These are phyloP conservation scores for Cinchona pubescens DNA, from an alignment of 257 asterid species.

Conservation along the genomic window DNA sequence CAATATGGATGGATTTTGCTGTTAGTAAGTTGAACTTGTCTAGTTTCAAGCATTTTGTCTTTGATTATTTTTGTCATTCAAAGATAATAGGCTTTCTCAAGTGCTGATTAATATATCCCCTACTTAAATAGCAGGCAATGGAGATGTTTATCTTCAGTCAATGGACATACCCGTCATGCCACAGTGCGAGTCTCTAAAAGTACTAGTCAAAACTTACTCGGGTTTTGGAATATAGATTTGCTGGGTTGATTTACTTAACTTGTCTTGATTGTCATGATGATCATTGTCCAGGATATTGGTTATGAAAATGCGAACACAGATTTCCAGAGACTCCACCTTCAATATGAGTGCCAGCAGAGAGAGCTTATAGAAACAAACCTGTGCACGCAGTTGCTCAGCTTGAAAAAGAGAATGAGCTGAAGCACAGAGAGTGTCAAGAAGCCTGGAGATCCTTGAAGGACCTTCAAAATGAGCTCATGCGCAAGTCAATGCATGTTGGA, in stretches of 20 bases:
- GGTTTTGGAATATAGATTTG: not conserved
- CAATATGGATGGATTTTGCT: constrained; percentile 40
- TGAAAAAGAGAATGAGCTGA: constrained; percentile 53
- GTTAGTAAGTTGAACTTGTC: constrained; percentile 42
- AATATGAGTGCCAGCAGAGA: constrained; percentile 43
- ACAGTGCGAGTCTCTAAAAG: no score
- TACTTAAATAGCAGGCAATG: constrained; percentile 35
- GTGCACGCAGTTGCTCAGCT: constrained; percentile 56
- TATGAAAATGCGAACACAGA: constrained; percentile 37
- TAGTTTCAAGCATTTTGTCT: constrained; percentile 8
- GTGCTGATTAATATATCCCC: constrained; percentile 21
- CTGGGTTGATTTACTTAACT: not conserved
- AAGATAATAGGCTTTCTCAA: constrained; percentile 6
- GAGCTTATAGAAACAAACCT: constrained; percentile 63
- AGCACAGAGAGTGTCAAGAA: constrained; percentile 72
- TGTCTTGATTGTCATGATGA: constrained; percentile 8
- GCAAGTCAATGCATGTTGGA: constrained; percentile 99
- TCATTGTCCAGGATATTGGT: constrained; percentile 34
- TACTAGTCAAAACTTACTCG: constrained; percentile 25
- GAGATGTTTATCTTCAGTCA: constrained; percentile 39
- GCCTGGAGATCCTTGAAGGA: constrained; percentile 78
- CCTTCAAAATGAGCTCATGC: constrained; percentile 92
- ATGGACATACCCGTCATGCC: constrained; percentile 21
- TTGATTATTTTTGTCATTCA: not conserved
- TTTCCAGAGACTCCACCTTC: constrained; percentile 28